Percentiles rank a stretch among this genome's conserved stretches.
Evolutionary conservation across 176 grass and related monocot species (phyloP).

Genomic region (Alopecurus myosuroides): DNA sequence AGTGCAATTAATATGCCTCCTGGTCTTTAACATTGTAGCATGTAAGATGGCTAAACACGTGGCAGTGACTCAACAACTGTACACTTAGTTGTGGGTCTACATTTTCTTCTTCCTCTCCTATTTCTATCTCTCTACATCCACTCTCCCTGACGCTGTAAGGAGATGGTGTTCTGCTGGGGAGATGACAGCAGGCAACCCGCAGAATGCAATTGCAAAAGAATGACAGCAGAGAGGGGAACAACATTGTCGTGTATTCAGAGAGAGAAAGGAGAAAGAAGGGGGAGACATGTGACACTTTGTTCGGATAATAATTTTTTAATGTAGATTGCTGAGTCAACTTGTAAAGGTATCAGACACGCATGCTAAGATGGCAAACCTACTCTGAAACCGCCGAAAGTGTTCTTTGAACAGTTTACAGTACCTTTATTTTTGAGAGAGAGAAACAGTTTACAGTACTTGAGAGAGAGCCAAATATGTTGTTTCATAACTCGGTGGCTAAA

Average conservation of each 20-base stretch:
- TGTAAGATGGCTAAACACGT: neutral
- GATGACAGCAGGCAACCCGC: neutral
- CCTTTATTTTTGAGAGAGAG: too few species aligned
- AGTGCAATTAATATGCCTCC: too few species aligned
- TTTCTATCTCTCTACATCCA: neutral
- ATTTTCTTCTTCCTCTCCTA: neutral
- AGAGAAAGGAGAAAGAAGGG: neutral
- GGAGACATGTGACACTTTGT: neutral
- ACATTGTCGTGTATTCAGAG: neutral
- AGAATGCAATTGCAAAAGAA: neutral
- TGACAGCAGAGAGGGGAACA: neutral
- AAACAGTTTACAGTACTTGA: neutral
- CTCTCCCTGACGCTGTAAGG: neutral
- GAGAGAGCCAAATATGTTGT: neutral
- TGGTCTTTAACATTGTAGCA: neutral
- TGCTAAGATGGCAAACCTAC: neutral
- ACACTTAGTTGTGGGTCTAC: neutral
- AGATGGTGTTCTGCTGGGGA: neutral
- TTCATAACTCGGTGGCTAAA: neutral
- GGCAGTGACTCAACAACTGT: neutral
- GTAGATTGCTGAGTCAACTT: neutral
- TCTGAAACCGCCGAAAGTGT: neutral
- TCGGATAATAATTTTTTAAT: neutral
- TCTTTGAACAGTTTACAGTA: neutral
- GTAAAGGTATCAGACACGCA: neutral